Conservation (phyloP, 1,284 basidiomycete genomes). For the Farysia itapuensis region DNA sequence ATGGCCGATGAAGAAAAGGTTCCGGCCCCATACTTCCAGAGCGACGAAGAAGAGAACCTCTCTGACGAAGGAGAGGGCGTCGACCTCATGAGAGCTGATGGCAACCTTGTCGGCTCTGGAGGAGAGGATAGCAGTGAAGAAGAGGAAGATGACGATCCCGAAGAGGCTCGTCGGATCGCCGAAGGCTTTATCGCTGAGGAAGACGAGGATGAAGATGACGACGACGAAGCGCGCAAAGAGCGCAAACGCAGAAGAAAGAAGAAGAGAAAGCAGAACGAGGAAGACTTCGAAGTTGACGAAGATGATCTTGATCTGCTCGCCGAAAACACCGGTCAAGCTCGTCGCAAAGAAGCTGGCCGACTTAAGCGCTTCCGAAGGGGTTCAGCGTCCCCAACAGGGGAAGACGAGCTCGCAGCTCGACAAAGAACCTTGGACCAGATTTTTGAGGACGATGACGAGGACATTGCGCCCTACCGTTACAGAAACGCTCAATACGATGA, state of each 20-base stretch:
- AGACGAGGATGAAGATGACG: slow-evolving; percentile 53
- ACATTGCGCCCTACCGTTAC: slow-evolving; percentile 62
- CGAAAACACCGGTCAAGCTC: slow-evolving; percentile 81
- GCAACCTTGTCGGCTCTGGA: slow-evolving; percentile 50
- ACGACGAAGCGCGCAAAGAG: slow-evolving; percentile 70
- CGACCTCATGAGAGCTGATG: slow-evolving; percentile 51
- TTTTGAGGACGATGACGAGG: slow-evolving; percentile 73
- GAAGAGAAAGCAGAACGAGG: slow-evolving; percentile 50
- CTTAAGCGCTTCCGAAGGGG: slow-evolving; percentile 57
- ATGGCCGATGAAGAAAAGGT: slow-evolving; percentile 26
- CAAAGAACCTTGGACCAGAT: slow-evolving; percentile 73
- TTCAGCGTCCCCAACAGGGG: slow-evolving; percentile 65
- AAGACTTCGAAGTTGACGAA: slow-evolving; percentile 79
- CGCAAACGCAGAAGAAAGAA: slow-evolving; percentile 59
- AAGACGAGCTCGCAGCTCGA: slow-evolving; percentile 63
- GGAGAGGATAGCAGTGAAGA: slow-evolving; percentile 51
- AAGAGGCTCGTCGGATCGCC: slow-evolving; percentile 55
- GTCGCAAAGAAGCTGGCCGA: slow-evolving; percentile 42
- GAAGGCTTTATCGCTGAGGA: slow-evolving; percentile 59
- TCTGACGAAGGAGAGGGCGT: slow-evolving; percentile 51
- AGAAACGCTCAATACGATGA: slow-evolving; percentile 62
- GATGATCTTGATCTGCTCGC: slow-evolving; percentile 92
- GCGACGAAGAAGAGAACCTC: slow-evolving; percentile 37
- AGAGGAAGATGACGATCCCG: slow-evolving; percentile 57
- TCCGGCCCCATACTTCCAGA: slow-evolving; percentile 32